These are phyloP conservation scores for Eucalyptus regnans DNA, from an alignment of 345 rosid species.

Conservation along the genomic window DNA sequence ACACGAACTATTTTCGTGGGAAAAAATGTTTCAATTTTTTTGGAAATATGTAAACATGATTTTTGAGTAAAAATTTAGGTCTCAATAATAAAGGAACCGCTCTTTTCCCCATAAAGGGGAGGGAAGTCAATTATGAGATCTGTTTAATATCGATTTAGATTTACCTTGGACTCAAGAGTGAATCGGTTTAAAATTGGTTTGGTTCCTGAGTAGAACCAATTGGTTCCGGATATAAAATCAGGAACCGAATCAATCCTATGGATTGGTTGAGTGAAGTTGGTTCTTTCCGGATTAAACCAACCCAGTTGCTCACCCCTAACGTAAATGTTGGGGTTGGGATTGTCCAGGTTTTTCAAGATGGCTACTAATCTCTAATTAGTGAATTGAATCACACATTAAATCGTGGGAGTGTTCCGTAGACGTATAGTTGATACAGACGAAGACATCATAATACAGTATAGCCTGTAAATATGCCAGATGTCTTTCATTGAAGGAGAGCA, in stretches of 20 bases:
- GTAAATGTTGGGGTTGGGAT: not conserved
- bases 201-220: not conserved
- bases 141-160: not conserved
- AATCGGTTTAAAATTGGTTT: not conserved
- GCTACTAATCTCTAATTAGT: not conserved
- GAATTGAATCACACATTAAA: not conserved
- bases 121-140: not conserved
- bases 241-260: not conserved
- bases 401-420: not conserved
- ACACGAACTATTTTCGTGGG: too few species aligned
- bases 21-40: too few species aligned
- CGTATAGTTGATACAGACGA: not conserved
- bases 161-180: not conserved
- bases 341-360: not conserved
- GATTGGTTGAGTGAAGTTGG: not conserved
- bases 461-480: not conserved
- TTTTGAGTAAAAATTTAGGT: too few species aligned
- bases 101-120: not conserved
- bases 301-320: not conserved
- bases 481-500: not conserved
- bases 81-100: not conserved
- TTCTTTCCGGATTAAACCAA: not conserved
- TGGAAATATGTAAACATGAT: too few species aligned
- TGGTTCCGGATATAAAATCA: accelerated
- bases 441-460: not conserved